Percentiles rank a stretch among this genome's conserved stretches.
Conservation (phyloP, 2,329 filamentous ascomycete genomes). For the Elsinoe ampelina region DNA sequence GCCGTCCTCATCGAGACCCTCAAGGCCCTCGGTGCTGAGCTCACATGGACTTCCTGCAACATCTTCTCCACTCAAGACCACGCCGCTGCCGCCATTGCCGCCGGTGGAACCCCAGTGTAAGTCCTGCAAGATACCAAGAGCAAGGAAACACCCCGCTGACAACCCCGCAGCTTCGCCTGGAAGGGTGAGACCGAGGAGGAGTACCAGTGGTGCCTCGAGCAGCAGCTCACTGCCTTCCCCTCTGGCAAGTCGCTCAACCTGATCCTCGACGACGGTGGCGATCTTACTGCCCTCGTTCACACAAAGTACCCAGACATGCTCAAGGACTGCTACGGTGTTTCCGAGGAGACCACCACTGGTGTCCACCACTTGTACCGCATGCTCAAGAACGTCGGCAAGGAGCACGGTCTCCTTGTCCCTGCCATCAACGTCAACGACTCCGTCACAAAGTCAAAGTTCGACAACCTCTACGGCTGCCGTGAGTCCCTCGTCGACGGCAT, state of each 20-base stretch:
- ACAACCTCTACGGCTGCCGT: constrained; percentile 99
- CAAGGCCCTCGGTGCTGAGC: constrained; percentile 86
- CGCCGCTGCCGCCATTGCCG: constrained; percentile 94
- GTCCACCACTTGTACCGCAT: constrained; percentile 99
- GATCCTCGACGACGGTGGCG: constrained; percentile 97
- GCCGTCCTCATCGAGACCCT: constrained; percentile 99
- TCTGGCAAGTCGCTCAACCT: constrained; percentile 94
- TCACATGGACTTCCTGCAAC: constrained; percentile 99
- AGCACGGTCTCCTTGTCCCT: constrained; percentile 68
- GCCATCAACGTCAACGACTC: constrained; percentile 99
- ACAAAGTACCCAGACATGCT: constrained; percentile 97
- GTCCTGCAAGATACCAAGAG: constrained; percentile 29
- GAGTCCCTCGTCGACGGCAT: constrained; percentile 98
- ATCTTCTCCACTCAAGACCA: constrained; percentile 99
- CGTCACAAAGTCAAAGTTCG: constrained; percentile 99
- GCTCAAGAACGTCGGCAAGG: constrained; percentile 69
- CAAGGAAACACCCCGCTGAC: constrained; percentile 28
- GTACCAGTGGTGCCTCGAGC: constrained; percentile 99
- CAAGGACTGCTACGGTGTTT: constrained; percentile 95
- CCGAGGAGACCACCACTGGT: constrained; percentile 98
- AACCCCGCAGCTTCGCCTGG: constrained; percentile 52
- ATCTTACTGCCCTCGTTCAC: constrained; percentile 93
- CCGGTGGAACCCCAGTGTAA: constrained; percentile 72
- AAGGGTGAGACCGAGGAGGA: constrained; percentile 98
- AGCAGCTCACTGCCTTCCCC: constrained; percentile 96